phyloP scores from a whole-genome alignment of 2,329 filamentous ascomycete species.

The Penicillium hordei region DNA sequence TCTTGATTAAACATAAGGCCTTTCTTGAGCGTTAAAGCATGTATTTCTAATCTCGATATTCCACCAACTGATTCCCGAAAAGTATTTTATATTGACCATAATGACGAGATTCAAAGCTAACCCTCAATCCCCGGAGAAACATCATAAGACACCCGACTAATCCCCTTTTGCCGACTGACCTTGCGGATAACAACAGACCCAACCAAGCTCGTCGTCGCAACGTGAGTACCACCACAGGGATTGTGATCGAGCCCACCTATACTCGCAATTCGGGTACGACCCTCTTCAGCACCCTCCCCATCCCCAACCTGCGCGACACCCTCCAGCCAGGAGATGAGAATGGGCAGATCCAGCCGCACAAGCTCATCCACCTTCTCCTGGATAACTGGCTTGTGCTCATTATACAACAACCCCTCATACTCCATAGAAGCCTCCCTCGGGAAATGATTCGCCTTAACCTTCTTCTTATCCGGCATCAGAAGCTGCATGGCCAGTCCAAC shows the following conservation, averaged over 20 bases:
- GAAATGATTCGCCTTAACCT: constrained; percentile 33
- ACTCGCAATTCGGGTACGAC: constrained; percentile 27
- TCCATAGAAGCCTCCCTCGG: constrained; percentile 31
- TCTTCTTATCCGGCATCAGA: constrained; percentile 25
- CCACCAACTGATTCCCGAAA: not conserved
- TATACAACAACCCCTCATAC: constrained; percentile 31
- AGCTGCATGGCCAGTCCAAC: constrained; percentile 31
- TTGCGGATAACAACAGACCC: constrained; percentile 30
- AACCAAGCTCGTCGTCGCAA: constrained; percentile 23
- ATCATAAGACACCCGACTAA: constrained; percentile 33
- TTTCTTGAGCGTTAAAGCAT: not conserved
- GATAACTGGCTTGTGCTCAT: constrained; percentile 31
- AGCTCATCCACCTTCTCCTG: constrained; percentile 31
- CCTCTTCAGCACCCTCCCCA: constrained; percentile 13
- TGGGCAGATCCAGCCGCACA: constrained; percentile 21
- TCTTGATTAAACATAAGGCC: not conserved
- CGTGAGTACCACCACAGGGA: constrained; percentile 35
- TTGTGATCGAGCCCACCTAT: constrained; percentile 32
- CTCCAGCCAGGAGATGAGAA: constrained; percentile 29
- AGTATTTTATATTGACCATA: not conserved
- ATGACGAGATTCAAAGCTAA: not conserved
- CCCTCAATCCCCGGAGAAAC: constrained; percentile 13
- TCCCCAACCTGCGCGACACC: constrained; percentile 19
- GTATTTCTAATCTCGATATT: not conserved
- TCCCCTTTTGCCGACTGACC: constrained; percentile 31